Conservation (phyloP, 2,329 filamentous ascomycete species). For the Alternaria dauci region DNA sequence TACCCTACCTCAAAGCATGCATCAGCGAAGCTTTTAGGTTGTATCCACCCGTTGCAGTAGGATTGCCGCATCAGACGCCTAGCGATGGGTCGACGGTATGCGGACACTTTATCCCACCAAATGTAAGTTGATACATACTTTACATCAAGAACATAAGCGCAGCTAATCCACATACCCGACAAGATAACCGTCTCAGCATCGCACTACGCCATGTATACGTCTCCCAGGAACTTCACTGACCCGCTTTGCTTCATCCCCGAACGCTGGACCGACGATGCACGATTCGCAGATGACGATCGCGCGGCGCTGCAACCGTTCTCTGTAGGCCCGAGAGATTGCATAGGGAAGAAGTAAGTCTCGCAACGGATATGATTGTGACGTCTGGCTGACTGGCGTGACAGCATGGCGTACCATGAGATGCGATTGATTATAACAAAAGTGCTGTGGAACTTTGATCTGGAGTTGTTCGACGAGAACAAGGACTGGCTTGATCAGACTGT, state of each 20-base stretch:
- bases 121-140: not conserved
- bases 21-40: constrained; percentile 40
- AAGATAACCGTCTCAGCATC: too few species aligned
- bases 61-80: constrained; percentile 26
- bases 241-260: not conserved
- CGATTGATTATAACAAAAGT: not conserved
- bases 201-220: not conserved
- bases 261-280: not conserved
- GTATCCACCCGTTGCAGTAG: constrained; percentile 49
- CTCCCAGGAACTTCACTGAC: not conserved
- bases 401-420: not conserved
- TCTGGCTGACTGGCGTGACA: not conserved
- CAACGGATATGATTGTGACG: too few species aligned
- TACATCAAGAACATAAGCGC: accelerated
- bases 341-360: not conserved
- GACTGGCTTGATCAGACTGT: constrained; percentile 32
- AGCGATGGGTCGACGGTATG: not conserved
- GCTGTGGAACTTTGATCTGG: not conserved
- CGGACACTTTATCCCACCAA: not conserved
- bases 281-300: not conserved
- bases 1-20: constrained; percentile 47
- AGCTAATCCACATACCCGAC: too few species aligned
- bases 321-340: not conserved
- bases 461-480: constrained; percentile 14
- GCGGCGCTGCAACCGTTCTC: not conserved